Evolutionary conservation across 164 flowering plant genomes (phyloP).

Genomic region (Pachysandra terminalis): DNA sequence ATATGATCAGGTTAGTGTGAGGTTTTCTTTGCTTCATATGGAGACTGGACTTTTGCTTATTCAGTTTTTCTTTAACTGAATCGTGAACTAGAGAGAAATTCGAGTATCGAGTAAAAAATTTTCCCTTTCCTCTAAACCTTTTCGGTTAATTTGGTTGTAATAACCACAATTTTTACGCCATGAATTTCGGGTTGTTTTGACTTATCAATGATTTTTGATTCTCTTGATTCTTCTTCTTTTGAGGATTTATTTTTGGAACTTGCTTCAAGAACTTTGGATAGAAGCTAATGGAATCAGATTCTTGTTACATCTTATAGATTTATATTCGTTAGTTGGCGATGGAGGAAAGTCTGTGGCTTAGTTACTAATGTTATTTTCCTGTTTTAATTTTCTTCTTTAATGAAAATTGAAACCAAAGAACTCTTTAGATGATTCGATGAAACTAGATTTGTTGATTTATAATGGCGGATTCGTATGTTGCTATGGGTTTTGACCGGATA

Average conservation of each 20-base stretch:
- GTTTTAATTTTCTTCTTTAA: not conserved
- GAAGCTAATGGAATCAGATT: not conserved
- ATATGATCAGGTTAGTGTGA: slow-evolving; percentile 7
- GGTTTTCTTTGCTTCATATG: slow-evolving; percentile 1
- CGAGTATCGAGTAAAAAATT: slow-evolving; percentile 1
- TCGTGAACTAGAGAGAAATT: slow-evolving; percentile 1
- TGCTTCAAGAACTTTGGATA: not conserved
- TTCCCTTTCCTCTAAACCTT: not conserved
- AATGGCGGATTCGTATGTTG: slow-evolving; percentile 4
- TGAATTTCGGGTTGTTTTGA: slow-evolving; percentile 1
- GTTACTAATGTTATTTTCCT: not conserved
- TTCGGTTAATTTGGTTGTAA: not conserved
- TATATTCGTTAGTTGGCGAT: not conserved
- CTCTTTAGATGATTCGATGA: not conserved
- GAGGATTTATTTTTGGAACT: slow-evolving; percentile 7
- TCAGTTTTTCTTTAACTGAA: slow-evolving; percentile 1
- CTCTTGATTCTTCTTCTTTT: not conserved
- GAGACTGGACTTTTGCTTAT: not conserved
- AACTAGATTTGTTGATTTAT: not conserved
- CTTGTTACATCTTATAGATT: not conserved
- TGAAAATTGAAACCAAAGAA: not conserved
- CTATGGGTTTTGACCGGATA: not conserved
- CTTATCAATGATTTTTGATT: not conserved
- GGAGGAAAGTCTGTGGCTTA: not conserved
- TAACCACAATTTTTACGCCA: not conserved